A percentile compares a stretch with the other conserved stretches of the same genome.
These are phyloP conservation scores for Candolleomyces aberdarensis DNA, from an alignment of 768 basidiomycete species.

Conservation along the genomic window DNA sequence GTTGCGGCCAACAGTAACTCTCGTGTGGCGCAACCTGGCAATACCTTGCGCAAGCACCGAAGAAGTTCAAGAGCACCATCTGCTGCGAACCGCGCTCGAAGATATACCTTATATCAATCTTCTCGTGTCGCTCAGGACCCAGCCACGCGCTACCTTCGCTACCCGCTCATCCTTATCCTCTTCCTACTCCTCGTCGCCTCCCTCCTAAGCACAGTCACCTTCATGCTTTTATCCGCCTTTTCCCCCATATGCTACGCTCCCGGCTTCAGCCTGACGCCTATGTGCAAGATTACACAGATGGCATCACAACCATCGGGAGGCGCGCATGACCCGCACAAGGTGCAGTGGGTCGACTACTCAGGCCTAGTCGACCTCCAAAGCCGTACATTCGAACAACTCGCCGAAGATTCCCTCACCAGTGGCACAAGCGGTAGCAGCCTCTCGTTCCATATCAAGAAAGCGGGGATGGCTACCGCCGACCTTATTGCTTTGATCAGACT, in stretches of 20 bases:
- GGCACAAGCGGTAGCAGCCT: no score
- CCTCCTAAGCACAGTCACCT: constrained; percentile 37
- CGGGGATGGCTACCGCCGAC: no score
- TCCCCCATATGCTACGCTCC: constrained; percentile 64
- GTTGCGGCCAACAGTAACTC: no score
- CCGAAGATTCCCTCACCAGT: constrained; percentile 57
- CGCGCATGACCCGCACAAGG: constrained; percentile 17
- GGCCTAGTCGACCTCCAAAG: constrained; percentile 57
- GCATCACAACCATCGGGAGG: neutral
- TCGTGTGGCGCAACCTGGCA: no score
- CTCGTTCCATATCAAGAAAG: no score
- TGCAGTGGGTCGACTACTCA: constrained; percentile 59
- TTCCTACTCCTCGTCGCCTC: constrained; percentile 50
- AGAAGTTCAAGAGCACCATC: no score
- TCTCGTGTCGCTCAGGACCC: no score
- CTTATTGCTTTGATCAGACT: constrained; percentile 59
- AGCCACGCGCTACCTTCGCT: constrained; percentile 48
- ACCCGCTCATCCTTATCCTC: constrained; percentile 53
- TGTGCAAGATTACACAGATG: constrained; percentile 33
- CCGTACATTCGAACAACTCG: constrained; percentile 58
- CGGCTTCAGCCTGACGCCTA: constrained; percentile 42
- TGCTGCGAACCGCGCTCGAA: no score
- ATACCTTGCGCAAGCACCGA: no score
- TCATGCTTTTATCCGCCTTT: constrained; percentile 44
- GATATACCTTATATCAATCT: no score